phyloP scores from a whole-genome alignment of 1,139 yeast genomes.

The Kodamaea anthophila region DNA sequence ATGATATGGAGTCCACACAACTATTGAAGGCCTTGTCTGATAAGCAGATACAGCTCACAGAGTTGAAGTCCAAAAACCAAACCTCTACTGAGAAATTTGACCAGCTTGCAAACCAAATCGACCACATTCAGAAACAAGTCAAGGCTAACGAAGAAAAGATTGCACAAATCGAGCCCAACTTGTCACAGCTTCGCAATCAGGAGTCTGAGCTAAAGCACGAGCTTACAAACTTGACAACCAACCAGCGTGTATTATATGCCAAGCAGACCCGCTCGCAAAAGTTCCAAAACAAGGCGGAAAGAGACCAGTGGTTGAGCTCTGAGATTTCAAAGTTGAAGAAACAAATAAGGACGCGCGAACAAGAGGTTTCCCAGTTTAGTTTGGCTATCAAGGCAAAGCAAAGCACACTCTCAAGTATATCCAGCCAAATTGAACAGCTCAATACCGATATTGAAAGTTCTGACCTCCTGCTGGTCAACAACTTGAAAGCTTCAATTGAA shows the following conservation, averaged over 20 bases:
- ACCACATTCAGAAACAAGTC: conserved; percentile 17
- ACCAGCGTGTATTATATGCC: conserved; percentile 59
- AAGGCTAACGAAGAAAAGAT: conserved; percentile 19
- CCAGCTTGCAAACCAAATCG: conserved; percentile 12
- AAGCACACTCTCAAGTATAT: conserved; percentile 15
- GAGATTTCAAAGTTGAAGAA: conserved; percentile 21
- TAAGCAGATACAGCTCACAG: conserved; percentile 36
- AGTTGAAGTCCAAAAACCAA: conserved; percentile 6
- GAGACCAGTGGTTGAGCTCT: conserved; percentile 63
- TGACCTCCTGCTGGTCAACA: conserved; percentile 6
- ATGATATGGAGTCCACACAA: conserved; percentile 45
- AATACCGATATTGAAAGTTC: conserved; percentile 23
- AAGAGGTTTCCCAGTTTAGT: conserved; percentile 18
- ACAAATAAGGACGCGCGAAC: conserved; percentile 18
- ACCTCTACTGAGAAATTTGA: conserved; percentile 17
- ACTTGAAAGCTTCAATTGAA: conserved; percentile 29
- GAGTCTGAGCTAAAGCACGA: conserved; percentile 38
- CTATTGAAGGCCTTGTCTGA: conserved; percentile 33
- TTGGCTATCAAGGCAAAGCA: conserved; percentile 16
- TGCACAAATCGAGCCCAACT: conserved; percentile 32
- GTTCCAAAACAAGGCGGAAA: conserved; percentile 49
- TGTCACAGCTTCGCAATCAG: conserved; percentile 29
- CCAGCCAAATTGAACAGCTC: conserved; percentile 38
- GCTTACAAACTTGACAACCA: conserved; percentile 41
- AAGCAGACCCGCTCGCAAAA: conserved; percentile 69